Percentiles rank a stretch among this genome's conserved stretches.
These are phyloP conservation scores for Elaeagnus macrophylla DNA, from an alignment of 306 rosid species.

Conservation along the genomic window DNA sequence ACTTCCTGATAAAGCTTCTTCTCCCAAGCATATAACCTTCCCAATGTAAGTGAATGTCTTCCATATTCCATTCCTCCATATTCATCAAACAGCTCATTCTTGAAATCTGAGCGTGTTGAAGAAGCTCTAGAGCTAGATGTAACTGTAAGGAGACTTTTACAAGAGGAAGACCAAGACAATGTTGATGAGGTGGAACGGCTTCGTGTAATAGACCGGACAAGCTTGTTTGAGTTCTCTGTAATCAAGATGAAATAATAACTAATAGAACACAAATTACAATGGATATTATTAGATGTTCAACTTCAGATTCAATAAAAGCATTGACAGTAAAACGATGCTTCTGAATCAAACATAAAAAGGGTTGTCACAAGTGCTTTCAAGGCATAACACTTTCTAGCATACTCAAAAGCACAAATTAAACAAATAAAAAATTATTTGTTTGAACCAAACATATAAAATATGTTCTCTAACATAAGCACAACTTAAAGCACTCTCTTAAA, in stretches of 20 bases:
- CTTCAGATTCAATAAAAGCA: background rate
- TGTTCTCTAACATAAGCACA: too few relatives aligned
- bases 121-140: constrained; percentile 24
- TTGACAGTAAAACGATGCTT: too few relatives aligned
- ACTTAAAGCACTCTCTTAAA: too few relatives aligned
- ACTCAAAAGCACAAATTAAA: too few relatives aligned
- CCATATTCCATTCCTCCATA: constrained; percentile 63
- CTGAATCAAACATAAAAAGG: too few relatives aligned
- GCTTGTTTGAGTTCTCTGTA: constrained; percentile 65
- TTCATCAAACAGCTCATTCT: constrained; percentile 55
- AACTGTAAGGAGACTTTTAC: constrained; percentile 46
- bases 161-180: constrained; percentile 40
- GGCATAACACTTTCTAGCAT: too few relatives aligned
- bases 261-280: constrained; percentile 1
- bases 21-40: constrained; percentile 82
- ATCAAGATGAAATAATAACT: constrained; percentile 5
- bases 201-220: constrained; percentile 56
- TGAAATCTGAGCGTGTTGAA: constrained; percentile 47
- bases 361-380: too few relatives aligned
- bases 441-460: too few relatives aligned
- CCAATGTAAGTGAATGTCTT: constrained; percentile 57
- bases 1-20: constrained; percentile 70
- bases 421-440: too few relatives aligned
- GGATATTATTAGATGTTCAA: background rate
- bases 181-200: constrained; percentile 45